A percentile compares a stretch with the other conserved stretches of the same genome.
These are phyloP conservation scores for Lyophyllum shimeji DNA, from an alignment of 768 basidiomycete species.

Conservation along the genomic window DNA sequence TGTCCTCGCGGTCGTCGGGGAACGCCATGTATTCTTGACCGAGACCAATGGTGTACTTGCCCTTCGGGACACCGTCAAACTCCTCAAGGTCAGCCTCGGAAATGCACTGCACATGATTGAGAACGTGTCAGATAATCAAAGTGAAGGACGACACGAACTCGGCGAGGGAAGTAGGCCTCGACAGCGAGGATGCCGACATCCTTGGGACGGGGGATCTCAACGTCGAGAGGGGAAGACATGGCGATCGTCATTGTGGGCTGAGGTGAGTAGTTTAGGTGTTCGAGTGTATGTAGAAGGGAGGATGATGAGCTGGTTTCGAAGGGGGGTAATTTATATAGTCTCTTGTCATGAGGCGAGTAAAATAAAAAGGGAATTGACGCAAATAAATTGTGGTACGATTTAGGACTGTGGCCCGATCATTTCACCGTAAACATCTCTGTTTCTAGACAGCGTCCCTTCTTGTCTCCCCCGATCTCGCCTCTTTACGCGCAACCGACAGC, in stretches of 20 bases:
- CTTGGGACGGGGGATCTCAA: constrained; percentile 66
- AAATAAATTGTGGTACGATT: constrained; percentile 50
- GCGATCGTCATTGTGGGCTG: constrained; percentile 39
- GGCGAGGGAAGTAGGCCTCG: constrained; percentile 93
- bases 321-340: constrained; percentile 29
- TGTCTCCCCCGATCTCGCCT: background rate
- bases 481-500: background rate
- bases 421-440: constrained; percentile 4
- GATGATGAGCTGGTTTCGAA: constrained; percentile 11
- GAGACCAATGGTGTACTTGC: constrained; percentile 99
- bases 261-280: constrained; percentile 11
- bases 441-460: background rate
- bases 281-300: constrained; percentile 11
- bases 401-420: constrained; percentile 5
- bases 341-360: constrained; percentile 30
- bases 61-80: constrained; percentile 91
- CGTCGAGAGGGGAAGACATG: constrained; percentile 30
- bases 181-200: constrained; percentile 94
- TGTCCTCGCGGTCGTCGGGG: constrained; percentile 98
- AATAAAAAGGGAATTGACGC: constrained; percentile 32
- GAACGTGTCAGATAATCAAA: constrained; percentile 5
- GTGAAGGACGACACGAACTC: constrained; percentile 46
- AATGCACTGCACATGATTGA: constrained; percentile 65
- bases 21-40: constrained; percentile 99
- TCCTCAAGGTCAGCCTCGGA: constrained; percentile 93